Evolutionary conservation across 2,329 filamentous ascomycete species (phyloP), one percentile per base, ranked within the genome.

Genomic region (Paraphoma sp.): DNA sequence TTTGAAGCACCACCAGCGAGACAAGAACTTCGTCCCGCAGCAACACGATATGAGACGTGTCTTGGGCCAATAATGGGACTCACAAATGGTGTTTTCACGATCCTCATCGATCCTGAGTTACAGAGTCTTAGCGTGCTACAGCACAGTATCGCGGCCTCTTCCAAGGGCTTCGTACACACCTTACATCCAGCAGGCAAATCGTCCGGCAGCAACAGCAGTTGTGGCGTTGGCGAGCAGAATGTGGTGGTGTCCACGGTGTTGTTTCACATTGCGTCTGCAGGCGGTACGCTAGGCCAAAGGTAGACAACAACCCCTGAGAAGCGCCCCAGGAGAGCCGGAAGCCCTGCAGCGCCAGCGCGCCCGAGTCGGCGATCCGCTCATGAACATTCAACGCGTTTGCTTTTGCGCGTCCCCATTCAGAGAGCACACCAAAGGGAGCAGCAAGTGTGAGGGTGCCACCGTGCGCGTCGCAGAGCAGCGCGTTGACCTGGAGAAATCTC

Each of bases 181-280:
- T 14, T 36, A 10, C 33, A 36, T 42, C 16, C 40, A 42, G 40
- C 16, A 42, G 40, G 16, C 40, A 42, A n/a, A 14, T 57, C 48
- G 54, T 54, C 51, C 50, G 53, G 53, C 53, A 17, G 54, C 53
- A 66, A 64, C 14, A 10, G 10, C 33, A 36, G 33, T 70, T 61
- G 61, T 70, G 68, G 68, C 67, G 61, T 67, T 64, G 69, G 70
- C 70, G 70, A 72, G 60, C 64, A 72, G 68, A 71, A 63, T 57
- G 48, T 36, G 40, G 44, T 31, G 16, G 38, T 43, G 40, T 51
- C 48, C 23, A 47, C 46, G 68, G 65, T 57, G 56, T 57, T 45
- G 72, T 75, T 74, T 75, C 72, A 75, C 50, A 59, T 59, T 55
- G 60, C 59, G 52, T 52, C 61, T 63, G 62, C 61, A 60, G 65